phyloP scores from a whole-genome alignment of 2,329 filamentous ascomycete genomes.

The Colletotrichum caudatum region DNA sequence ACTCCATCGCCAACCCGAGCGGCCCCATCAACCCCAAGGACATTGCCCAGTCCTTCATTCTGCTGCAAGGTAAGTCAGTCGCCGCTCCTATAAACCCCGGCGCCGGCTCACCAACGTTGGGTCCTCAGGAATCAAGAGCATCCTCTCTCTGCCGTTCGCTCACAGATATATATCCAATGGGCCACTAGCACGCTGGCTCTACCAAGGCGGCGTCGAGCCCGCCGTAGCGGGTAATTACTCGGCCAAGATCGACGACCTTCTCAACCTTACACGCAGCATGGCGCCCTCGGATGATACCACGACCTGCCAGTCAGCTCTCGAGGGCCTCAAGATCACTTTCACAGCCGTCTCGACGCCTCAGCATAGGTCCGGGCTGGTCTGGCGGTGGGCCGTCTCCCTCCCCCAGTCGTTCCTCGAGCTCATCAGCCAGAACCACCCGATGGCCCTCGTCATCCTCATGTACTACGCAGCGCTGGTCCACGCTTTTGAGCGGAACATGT shows the following conservation, averaged over 20 bases:
- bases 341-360: conserved; percentile 25
- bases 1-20: conserved; percentile 37
- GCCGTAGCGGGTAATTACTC: conserved; percentile 21
- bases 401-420: conserved; percentile 42
- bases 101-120: not conserved
- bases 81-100: too few relatives aligned
- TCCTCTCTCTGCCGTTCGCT: conserved; percentile 33
- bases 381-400: conserved; percentile 43
- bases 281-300: conserved; percentile 35
- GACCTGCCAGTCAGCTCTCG: conserved; percentile 36
- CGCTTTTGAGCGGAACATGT: conserved; percentile 33
- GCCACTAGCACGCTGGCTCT: conserved; percentile 35
- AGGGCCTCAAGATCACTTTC: conserved; percentile 35
- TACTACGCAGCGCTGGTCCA: conserved; percentile 42
- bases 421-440: conserved; percentile 36
- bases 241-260: conserved; percentile 34
- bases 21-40: conserved; percentile 35
- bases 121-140: conserved; percentile 38
- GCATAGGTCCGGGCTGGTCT: conserved; percentile 35
- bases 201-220: conserved; percentile 34
- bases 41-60: conserved; percentile 42
- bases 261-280: conserved; percentile 38
- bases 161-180: conserved; percentile 33
- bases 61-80: conserved; percentile 39
- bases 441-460: conserved; percentile 43